Evolutionary conservation across 768 basidiomycete genomes (phyloP), one percentile per base, ranked within the genome.

Genomic region (Leccinum arenicola): DNA sequence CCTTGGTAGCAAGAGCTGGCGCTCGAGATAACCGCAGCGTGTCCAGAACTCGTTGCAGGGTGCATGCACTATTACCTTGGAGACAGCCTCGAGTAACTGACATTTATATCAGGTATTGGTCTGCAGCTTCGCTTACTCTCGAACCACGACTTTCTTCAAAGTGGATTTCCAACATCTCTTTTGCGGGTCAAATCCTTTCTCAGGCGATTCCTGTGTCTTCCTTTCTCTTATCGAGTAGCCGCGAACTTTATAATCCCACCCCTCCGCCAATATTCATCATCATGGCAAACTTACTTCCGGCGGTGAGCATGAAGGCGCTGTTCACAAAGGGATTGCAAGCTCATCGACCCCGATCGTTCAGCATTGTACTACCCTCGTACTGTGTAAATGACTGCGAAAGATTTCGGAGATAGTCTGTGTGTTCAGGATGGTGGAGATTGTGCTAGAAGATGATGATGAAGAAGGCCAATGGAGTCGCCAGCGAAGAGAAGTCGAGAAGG

Each of bases 91-190:
- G 21, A 50, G 56, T 64, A 51, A 60, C 54, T 74, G 56, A 61
- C 51, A 9, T 29, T n/a, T 33, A 31, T n/a, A 11, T 25, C 62
- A 91, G 89, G 15, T 93, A 88, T 66, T 93, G 91, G 89, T 70
- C 79, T 14, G 79, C 79, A 1, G 84, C 83, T 4, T 80, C 81
- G 3, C 74, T 93, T 33, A 88, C 91, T 0, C 78, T 95, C 5
- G 93, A 96, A 65, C 93, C 94, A 0, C 85, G 93, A 3, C 81
- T 95, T 6, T 91, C 91, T 0, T 90, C 90, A 0, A 89, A 88
- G 68, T 98, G 96, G 95, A 86, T 98, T 33, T 84, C 89, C 0
- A 96, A 94, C 58, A 86, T 97, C 63, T 79, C 91, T 5, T 89
- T 95, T 68, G 84, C 92, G 43, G 91, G 88, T 3, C 79, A 80